A percentile compares a stretch with the other conserved stretches of the same genome.
Evolutionary conservation across 169 alveolate genomes (phyloP).

Genomic region (Fabrea salina): DNA sequence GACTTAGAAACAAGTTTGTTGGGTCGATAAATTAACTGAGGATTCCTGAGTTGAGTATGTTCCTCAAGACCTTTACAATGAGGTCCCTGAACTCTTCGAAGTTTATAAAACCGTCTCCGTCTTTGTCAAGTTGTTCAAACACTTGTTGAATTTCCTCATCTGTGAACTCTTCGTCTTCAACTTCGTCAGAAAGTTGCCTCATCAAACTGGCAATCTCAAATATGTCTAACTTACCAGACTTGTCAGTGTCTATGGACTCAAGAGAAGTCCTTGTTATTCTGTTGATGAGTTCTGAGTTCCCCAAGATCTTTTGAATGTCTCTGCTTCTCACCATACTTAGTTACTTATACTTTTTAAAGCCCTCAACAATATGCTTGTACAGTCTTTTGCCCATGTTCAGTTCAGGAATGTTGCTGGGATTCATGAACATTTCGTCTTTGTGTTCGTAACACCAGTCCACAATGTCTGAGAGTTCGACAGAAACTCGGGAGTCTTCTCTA

Average conservation of each 20-base stretch:
- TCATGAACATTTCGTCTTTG: not conserved
- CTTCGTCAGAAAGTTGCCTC: conserved; percentile 8
- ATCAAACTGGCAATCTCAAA: not conserved
- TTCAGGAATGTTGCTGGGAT: conserved; percentile 6
- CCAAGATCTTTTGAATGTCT: not conserved
- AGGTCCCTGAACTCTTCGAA: conserved; percentile 17
- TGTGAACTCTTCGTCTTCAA: not conserved
- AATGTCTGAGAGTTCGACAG: not conserved
- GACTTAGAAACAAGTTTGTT: too few species aligned
- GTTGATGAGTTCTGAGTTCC: not conserved
- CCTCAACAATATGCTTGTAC: conserved; percentile 1
- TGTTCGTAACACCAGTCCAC: conserved; percentile 31
- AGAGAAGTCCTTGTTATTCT: not conserved
- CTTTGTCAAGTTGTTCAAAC: not conserved
- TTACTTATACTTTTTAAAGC: not conserved
- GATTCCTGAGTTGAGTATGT: not conserved
- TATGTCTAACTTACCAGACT: not conserved
- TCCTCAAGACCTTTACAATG: not conserved
- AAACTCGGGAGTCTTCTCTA: too few species aligned
- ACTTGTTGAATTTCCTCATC: not conserved
- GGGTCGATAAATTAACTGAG: too few species aligned
- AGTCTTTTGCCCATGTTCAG: conserved; percentile 29
- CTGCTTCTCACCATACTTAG: not conserved
- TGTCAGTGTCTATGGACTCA: not conserved
- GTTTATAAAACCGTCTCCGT: not conserved